Base-by-base conservation (phyloP, 2,329 filamentous ascomycete species). In the Trichoderma sp. region DNA sequence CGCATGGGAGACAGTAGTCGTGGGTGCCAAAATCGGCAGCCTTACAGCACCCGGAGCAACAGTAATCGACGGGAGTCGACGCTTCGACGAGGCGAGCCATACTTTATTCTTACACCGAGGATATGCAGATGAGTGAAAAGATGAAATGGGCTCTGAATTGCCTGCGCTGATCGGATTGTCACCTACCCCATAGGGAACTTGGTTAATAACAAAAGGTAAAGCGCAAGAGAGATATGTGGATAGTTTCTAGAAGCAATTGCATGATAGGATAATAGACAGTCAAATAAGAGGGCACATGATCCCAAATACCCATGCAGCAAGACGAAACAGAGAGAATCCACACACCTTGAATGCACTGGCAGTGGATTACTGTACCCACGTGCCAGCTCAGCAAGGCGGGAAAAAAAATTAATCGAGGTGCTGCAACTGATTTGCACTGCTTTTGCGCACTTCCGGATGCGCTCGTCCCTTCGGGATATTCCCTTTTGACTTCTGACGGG, bases 11-110 rank as follows among this genome's bases (percentile, higher is more conserved):
- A 47, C 79, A 80, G 72, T 76, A 80, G 57, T 81, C 80, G 71
- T 81, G 79, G 9, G 70, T 76, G 59, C 80, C 79, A 26, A 76
- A 71, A 70, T 80, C 79, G 23, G 73, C 73, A 28, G 79, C 76
- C 28, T 74, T 76, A 73, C 80, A 81, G 74, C 80, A 81, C 36
- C 68, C 73, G 11, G 76, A 71, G 75, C 80, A 81, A 71, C 79
- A 80, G 30, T 68, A 59, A 28, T 74, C 73, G 63, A 73, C 72
- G 8, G 73, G 72, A 59, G 71, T 43, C 53, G 71, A 72, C 23
- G 61, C 50, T 39, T 72, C 71, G 71, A 69, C 30, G 43, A 58
- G 32, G 23, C 53, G 61, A 65, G 71, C 71, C 71, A 68, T 59
- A 11, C 20, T 66, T 47, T 66, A 43, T 61, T 36, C 20, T 26